Base-by-base conservation (phyloP, 257 asterid species). In the Solanum neorickii region DNA sequence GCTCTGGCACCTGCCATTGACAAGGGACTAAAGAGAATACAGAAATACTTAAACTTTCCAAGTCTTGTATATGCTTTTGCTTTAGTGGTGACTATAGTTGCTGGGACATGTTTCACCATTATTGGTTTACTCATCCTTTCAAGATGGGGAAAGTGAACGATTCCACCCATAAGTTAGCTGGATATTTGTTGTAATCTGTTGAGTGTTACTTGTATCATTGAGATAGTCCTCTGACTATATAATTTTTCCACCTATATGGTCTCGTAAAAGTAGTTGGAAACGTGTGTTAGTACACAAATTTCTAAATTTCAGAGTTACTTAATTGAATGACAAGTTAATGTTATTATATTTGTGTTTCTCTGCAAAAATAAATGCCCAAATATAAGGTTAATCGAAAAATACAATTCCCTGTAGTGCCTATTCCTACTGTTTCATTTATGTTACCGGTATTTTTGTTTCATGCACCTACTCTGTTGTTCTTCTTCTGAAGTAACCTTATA, bases 61-160 rank as follows among this genome's bases (percentile, higher is more conserved):
- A 86, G 47, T 85, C 88, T 90, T 42, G 87, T 87, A 41, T 88
- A 86, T 86, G 91, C 94, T 10, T 91, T 92, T 91, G 90, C 91
- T 21, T 88, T 91, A 47, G 93, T 90, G 66, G 93, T 86, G 37
- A 87, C 87, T 60, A 29, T 87, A 16, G 91, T 89, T 68, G 88
- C 91, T 15, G 90, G 89, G 44, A 46, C 56, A 37, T 90, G 93
- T 70, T 90, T 87, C 29, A 82, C 89, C 7, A 86, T 91, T 56
- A 87, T 83, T n/a, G 90, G 92, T 39, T 59, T 91, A 85, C 93
- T 92, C 49, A 90, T 92, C 88, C 91, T 92, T 39, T 92, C 93
- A n/a, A 89, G 91, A 69, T 89, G 93, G 94, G 92, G 93, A 37
- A 89, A 88, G 76, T 90, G 80, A 70, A 70, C 4, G 4, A 72